Evolutionary conservation across 2,329 filamentous ascomycete species (phyloP).

Genomic region (Kalaharituber pfeilii): DNA sequence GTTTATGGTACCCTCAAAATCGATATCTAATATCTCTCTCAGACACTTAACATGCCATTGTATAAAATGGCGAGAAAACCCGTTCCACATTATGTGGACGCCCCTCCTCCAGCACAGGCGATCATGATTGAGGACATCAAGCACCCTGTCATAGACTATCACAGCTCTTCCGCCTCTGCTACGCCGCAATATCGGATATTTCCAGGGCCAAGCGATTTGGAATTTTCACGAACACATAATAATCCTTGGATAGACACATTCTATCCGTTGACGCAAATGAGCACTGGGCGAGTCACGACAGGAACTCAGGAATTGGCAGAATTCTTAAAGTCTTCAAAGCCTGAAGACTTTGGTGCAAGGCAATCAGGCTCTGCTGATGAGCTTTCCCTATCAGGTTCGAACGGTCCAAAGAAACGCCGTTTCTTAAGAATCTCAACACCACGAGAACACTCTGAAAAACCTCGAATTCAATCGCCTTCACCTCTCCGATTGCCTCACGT

Average conservation of each 20-base stretch:
- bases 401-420: conserved; percentile 7
- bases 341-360: conserved; percentile 16
- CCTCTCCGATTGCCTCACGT: conserved; percentile 14
- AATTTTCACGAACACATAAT: conserved; percentile 8
- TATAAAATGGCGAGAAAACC: not conserved
- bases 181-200: conserved; percentile 9
- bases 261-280: conserved; percentile 1
- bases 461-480: not conserved
- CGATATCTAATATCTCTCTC: not conserved
- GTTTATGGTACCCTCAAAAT: not conserved
- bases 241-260: conserved; percentile 7
- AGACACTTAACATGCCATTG: not conserved
- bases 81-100: conserved; percentile 9
- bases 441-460: conserved; percentile 1
- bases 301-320: conserved; percentile 21
- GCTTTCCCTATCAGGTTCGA: conserved; percentile 1
- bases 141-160: not conserved
- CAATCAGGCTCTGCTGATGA: not conserved
- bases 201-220: conserved; percentile 1
- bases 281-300: conserved; percentile 5
- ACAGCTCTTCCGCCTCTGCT: conserved; percentile 5
- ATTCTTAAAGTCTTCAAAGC: conserved; percentile 20
- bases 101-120: conserved; percentile 8
- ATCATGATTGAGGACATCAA: conserved; percentile 9
- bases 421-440: conserved; percentile 10